Percentiles rank a stretch among this genome's conserved stretches.
Evolutionary conservation across 495 filamentous ascomycete genomes (phyloP).

Genomic region (Aspergillus egyptiacus): DNA sequence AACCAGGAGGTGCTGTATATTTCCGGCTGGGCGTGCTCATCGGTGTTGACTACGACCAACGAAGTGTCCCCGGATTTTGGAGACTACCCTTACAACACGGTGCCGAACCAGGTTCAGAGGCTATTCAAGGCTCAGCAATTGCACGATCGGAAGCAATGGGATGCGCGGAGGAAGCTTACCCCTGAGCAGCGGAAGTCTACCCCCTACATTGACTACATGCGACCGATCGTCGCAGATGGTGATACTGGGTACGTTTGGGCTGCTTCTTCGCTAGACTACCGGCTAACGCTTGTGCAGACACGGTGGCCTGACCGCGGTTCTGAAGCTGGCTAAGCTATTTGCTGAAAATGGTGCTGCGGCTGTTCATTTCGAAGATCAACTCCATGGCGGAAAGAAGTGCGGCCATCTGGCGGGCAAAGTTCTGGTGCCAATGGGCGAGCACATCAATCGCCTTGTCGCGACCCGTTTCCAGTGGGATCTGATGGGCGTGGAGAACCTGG

Average conservation of each 20-base stretch:
- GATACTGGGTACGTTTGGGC: constrained; percentile 66
- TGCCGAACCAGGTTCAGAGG: constrained; percentile 95
- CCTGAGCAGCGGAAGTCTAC: constrained; percentile 62
- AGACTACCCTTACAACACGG: constrained; percentile 98
- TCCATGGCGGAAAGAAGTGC: constrained; percentile 98
- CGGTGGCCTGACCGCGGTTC: constrained; percentile 83
- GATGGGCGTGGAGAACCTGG: constrained; percentile 89
- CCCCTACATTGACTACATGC: constrained; percentile 84
- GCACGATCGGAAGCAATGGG: constrained; percentile 95
- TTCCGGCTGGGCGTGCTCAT: constrained; percentile 95
- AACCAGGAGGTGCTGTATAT: constrained; percentile 96
- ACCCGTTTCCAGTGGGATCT: constrained; percentile 96
- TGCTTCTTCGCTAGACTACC: background rate
- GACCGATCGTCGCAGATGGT: constrained; percentile 95
- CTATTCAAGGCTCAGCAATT: constrained; percentile 93
- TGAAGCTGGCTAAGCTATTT: constrained; percentile 96
- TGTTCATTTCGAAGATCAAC: constrained; percentile 96
- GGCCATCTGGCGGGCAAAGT: constrained; percentile 97
- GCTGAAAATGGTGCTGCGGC: constrained; percentile 97
- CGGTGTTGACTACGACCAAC: constrained; percentile 85
- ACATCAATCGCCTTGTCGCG: constrained; percentile 90
- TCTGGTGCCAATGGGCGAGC: constrained; percentile 85
- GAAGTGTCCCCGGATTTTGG: constrained; percentile 96
- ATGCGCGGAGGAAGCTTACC: constrained; percentile 69
- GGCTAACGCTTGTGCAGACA: constrained; percentile 34